These are phyloP conservation scores for Omphalea diandra DNA, from an alignment of 441 rosid genomes.

Conservation along the genomic window DNA sequence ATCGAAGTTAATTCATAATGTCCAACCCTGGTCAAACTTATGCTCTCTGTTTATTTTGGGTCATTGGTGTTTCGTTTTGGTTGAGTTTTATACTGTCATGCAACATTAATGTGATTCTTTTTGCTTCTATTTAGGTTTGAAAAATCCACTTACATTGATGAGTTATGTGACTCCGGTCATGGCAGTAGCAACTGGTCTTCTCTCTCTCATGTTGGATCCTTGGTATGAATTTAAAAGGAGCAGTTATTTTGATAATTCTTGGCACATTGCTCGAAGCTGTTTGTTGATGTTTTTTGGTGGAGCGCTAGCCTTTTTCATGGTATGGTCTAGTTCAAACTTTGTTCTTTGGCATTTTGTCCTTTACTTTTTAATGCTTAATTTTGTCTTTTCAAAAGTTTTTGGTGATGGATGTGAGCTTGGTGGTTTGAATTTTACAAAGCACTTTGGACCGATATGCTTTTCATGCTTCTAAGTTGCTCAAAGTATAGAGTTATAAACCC, in stretches of 20 bases:
- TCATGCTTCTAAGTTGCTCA: neutral
- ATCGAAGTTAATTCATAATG: neutral
- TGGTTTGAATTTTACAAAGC: constrained; percentile 2
- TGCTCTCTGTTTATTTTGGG: neutral
- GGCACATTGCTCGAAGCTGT: constrained; percentile 81
- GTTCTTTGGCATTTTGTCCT: neutral
- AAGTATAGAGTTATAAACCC: neutral
- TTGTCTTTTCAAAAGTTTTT: neutral
- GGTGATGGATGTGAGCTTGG: neutral
- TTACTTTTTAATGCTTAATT: neutral
- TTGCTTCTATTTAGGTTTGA: constrained; percentile 61
- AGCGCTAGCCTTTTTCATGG: constrained; percentile 93
- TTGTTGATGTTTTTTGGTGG: constrained; percentile 96
- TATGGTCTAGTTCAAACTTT: constrained; percentile 31
- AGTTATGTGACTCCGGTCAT: constrained; percentile 82
- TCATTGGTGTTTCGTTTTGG: neutral
- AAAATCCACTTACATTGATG: constrained; percentile 89
- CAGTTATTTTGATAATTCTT: constrained; percentile 72
- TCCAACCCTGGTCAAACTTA: neutral
- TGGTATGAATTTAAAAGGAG: constrained; percentile 75
- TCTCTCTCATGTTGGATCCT: constrained; percentile 88
- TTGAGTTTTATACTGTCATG: neutral
- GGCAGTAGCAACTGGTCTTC: constrained; percentile 78
- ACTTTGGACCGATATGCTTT: constrained; percentile 6
- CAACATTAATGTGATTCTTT: constrained; percentile 15